Evolutionary conservation across 345 rosid genomes (phyloP).

Genomic region (Eucalyptus caleyi): DNA sequence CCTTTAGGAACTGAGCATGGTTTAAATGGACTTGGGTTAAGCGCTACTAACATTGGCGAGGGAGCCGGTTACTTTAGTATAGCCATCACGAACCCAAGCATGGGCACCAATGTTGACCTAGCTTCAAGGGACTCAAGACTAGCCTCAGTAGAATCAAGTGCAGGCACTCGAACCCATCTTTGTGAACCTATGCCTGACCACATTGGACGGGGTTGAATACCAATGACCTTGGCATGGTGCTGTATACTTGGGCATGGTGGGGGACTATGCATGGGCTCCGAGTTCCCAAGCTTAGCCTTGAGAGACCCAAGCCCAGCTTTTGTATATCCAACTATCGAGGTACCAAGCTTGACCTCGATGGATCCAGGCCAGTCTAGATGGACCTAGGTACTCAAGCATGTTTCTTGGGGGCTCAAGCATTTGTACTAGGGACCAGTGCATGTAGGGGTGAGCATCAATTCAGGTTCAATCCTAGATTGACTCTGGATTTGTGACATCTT

Average conservation of each 20-base stretch:
- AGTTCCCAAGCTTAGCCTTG: neutral
- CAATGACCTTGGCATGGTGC: neutral
- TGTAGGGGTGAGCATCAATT: no score
- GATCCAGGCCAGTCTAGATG: no score
- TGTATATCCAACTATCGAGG: no score
- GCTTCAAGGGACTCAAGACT: neutral
- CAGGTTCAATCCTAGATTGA: no score
- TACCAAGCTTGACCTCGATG: no score
- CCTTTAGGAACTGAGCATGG: fast-evolving
- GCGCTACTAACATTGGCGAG: fast-evolving
- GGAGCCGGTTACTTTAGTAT: neutral
- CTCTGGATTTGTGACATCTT: no score
- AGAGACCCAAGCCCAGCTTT: no score
- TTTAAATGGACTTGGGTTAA: neutral
- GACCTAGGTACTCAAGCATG: no score
- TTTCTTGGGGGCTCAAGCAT: no score
- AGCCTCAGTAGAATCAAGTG: neutral
- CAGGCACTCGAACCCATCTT: fast-evolving
- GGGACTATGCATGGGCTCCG: neutral
- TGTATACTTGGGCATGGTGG: neutral
- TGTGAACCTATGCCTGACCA: fast-evolving
- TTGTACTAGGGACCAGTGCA: no score
- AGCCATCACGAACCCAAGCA: fast-evolving
- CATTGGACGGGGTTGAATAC: fast-evolving
- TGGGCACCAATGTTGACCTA: neutral